Conservation (phyloP, 1,284 basidiomycete species). For the Athelia psychrophila region DNA sequence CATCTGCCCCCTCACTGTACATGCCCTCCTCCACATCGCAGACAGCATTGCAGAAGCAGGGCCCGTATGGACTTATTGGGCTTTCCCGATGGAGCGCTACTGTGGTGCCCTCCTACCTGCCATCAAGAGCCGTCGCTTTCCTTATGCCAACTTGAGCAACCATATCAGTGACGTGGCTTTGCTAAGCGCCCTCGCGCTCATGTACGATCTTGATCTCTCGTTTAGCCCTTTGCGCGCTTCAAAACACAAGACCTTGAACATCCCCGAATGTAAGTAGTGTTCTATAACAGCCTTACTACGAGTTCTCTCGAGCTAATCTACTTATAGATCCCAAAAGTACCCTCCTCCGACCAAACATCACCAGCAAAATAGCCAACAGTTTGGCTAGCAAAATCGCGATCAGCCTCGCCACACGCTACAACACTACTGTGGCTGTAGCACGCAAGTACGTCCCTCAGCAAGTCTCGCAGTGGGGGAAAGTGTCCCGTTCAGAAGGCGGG, state of each 20-base stretch:
- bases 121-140: slow-evolving; percentile 20
- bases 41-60: slow-evolving; percentile 21
- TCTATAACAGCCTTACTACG: not conserved
- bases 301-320: not conserved
- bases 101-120: slow-evolving; percentile 21
- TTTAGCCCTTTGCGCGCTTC: not conserved
- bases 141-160: slow-evolving; percentile 22
- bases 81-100: slow-evolving; percentile 27
- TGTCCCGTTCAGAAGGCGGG: not conserved
- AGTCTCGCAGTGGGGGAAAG: slow-evolving; percentile 1
- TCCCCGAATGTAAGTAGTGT: not conserved
- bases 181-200: slow-evolving; percentile 14
- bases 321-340: not conserved
- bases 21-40: slow-evolving; percentile 24
- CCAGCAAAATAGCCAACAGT: not conserved
- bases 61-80: slow-evolving; percentile 27
- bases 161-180: slow-evolving; percentile 15
- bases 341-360: not conserved
- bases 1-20: slow-evolving; percentile 22
- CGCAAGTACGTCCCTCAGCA: not conserved
- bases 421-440: not conserved
- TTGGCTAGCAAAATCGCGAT: not conserved
- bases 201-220: slow-evolving; percentile 12
- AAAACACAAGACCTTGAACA: not conserved
- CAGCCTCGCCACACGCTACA: not conserved